Evolutionary conservation across 2,329 filamentous ascomycete genomes (phyloP).

Genomic region (Trichoderma brevicompactum): DNA sequence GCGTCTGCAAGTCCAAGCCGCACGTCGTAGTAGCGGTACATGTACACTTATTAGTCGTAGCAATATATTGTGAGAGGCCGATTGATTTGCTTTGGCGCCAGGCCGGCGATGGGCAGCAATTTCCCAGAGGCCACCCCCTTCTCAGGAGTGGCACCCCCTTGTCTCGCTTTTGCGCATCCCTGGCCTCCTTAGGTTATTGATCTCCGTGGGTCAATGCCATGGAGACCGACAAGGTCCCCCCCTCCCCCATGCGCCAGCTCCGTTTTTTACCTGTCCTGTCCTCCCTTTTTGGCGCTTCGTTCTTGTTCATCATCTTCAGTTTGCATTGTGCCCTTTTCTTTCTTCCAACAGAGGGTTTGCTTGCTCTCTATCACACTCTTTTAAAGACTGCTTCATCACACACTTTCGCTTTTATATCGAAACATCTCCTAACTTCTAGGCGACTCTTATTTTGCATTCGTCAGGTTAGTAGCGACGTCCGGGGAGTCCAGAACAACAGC

Average conservation of each 20-base stretch:
- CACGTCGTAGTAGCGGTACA: not conserved
- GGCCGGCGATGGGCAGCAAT: constrained; percentile 12
- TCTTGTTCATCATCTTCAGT: constrained; percentile 38
- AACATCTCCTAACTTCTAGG: constrained; percentile 1
- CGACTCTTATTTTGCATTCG: constrained; percentile 6
- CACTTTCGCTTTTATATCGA: constrained; percentile 29
- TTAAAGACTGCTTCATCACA: constrained; percentile 38
- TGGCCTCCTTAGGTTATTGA: constrained; percentile 24
- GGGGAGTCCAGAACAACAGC: not conserved
- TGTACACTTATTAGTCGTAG: not conserved
- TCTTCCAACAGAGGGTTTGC: constrained; percentile 57
- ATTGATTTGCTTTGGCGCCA: constrained; percentile 25
- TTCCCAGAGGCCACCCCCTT: constrained; percentile 26
- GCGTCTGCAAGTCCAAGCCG: not conserved
- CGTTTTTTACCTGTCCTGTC: constrained; percentile 26
- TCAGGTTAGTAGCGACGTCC: constrained; percentile 14
- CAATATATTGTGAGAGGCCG: not conserved
- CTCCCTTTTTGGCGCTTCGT: constrained; percentile 30
- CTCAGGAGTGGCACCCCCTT: constrained; percentile 28
- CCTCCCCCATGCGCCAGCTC: constrained; percentile 19
- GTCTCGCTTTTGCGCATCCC: constrained; percentile 26
- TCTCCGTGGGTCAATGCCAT: constrained; percentile 27
- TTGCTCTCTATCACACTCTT: constrained; percentile 62
- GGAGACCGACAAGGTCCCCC: constrained; percentile 22
- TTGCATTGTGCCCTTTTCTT: constrained; percentile 43